Evolutionary conservation across 2,329 filamentous ascomycete genomes (phyloP).

Genomic region (Apiospora arundinis): DNA sequence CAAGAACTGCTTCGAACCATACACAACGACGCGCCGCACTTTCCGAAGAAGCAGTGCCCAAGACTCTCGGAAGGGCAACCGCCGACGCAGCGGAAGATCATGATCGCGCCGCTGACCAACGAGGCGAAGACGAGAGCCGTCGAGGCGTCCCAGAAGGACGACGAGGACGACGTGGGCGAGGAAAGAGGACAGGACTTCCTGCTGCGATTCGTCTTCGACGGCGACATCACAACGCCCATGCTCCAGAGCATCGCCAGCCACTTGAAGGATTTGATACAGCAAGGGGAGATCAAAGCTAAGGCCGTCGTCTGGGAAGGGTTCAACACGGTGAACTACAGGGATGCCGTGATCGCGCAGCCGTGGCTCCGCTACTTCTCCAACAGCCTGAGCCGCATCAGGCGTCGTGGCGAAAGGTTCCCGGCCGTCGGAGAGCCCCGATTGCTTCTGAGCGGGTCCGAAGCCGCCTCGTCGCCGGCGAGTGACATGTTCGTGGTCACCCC

Average conservation of each 20-base stretch:
- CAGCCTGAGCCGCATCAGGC: not conserved
- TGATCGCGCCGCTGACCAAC: not conserved
- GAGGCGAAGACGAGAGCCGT: not conserved
- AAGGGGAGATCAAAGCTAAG: not conserved
- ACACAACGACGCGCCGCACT: not conserved
- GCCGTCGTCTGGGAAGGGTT: not conserved
- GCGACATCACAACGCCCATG: not conserved
- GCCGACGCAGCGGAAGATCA: not conserved
- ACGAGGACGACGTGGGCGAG: fast-evolving
- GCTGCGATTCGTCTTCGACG: not conserved
- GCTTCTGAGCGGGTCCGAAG: not conserved
- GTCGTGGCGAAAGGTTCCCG: not conserved
- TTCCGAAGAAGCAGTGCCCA: not conserved
- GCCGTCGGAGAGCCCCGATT: not conserved
- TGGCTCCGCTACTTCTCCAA: not conserved
- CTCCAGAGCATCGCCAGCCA: not conserved
- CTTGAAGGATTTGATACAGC: not conserved
- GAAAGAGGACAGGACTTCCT: not conserved
- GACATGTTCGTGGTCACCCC: not conserved
- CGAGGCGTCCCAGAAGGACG: not conserved
- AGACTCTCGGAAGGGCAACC: not conserved
- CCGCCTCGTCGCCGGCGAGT: not conserved
- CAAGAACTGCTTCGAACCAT: not conserved
- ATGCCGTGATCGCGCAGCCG: not conserved
- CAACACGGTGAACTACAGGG: not conserved